A percentile compares a stretch with the other conserved stretches of the same genome.
phyloP scores from a whole-genome alignment of 106 monocot genomes.

The Dioscorea alata region DNA sequence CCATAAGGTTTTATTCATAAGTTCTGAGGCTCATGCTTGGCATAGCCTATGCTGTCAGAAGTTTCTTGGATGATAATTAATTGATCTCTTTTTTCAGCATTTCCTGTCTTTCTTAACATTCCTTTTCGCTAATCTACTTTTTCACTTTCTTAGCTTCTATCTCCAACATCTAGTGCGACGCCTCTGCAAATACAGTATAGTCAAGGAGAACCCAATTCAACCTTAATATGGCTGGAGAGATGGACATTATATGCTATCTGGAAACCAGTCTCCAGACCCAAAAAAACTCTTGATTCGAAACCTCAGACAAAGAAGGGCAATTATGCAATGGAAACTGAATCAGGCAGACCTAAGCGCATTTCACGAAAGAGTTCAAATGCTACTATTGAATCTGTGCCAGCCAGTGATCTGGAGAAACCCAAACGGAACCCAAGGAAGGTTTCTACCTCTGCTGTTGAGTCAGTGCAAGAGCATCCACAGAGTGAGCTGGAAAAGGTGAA shows the following conservation, averaged over 20 bases:
- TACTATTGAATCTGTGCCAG: slow-evolving; percentile 21
- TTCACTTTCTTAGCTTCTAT: slow-evolving; percentile 61
- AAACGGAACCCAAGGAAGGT: slow-evolving; percentile 47
- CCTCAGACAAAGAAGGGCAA: slow-evolving; percentile 29
- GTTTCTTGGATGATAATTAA: not conserved
- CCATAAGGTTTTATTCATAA: not conserved
- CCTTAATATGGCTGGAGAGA: slow-evolving; percentile 63
- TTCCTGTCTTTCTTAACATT: not conserved
- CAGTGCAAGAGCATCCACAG: slow-evolving; percentile 54
- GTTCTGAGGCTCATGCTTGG: not conserved
- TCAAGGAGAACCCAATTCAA: slow-evolving; percentile 56
- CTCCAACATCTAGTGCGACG: slow-evolving; percentile 22
- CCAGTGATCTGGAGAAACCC: slow-evolving; percentile 34
- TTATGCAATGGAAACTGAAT: slow-evolving; percentile 58
- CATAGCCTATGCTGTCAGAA: slow-evolving; percentile 2
- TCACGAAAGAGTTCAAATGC: slow-evolving; percentile 28
- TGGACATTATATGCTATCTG: slow-evolving; percentile 65
- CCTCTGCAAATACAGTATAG: slow-evolving; percentile 57
- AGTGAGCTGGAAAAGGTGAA: slow-evolving; percentile 96
- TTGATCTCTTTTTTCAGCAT: not conserved
- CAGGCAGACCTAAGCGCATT: slow-evolving; percentile 60
- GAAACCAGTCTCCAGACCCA: slow-evolving; percentile 37
- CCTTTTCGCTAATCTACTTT: not conserved
- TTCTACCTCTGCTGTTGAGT: slow-evolving; percentile 23
- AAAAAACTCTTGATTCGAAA: slow-evolving; percentile 39